Percentiles rank a stretch among this genome's conserved stretches.
phyloP scores from a whole-genome alignment of 768 basidiomycete genomes.

The Kwoniella heveanensis region DNA sequence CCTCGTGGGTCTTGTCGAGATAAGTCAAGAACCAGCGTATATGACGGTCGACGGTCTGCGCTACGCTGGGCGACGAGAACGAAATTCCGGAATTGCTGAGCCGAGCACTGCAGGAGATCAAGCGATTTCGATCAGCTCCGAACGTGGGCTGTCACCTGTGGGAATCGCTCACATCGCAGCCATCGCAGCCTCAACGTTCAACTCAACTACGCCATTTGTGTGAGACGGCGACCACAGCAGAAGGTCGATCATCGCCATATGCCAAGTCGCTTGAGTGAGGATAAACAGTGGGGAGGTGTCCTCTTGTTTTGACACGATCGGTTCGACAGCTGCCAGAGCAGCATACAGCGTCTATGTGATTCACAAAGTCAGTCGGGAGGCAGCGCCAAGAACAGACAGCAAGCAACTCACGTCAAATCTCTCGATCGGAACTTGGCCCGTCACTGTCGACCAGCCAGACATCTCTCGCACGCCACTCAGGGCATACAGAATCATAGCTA shows the following conservation, averaged over 20 bases:
- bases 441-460: conserved; percentile 45
- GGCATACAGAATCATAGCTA: background rate
- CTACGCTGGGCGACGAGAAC: conserved; percentile 18
- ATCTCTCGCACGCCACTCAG: conserved; percentile 32
- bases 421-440: conserved; percentile 32
- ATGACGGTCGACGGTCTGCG: conserved; percentile 28
- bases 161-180: conserved; percentile 38
- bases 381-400: background rate
- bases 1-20: conserved; percentile 15
- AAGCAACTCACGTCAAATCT: conserved; percentile 35
- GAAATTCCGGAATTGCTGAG: conserved; percentile 9
- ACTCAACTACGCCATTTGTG: conserved; percentile 40
- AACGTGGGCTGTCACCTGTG: too few species aligned
- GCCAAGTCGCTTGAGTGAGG: conserved; percentile 30
- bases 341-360: conserved; percentile 9
- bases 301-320: conserved; percentile 2
- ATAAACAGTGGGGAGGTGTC: background rate
- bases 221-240: conserved; percentile 39
- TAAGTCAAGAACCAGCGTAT: conserved; percentile 37
- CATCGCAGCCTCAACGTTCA: conserved; percentile 36
- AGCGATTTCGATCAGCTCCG: background rate
- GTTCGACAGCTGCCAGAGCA: conserved; percentile 4
- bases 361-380: background rate
- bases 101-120: conserved; percentile 1
- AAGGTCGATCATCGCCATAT: conserved; percentile 40